Base-by-base conservation (phyloP, 1,284 basidiomycete species). In the Paramarasmius palmivorus region DNA sequence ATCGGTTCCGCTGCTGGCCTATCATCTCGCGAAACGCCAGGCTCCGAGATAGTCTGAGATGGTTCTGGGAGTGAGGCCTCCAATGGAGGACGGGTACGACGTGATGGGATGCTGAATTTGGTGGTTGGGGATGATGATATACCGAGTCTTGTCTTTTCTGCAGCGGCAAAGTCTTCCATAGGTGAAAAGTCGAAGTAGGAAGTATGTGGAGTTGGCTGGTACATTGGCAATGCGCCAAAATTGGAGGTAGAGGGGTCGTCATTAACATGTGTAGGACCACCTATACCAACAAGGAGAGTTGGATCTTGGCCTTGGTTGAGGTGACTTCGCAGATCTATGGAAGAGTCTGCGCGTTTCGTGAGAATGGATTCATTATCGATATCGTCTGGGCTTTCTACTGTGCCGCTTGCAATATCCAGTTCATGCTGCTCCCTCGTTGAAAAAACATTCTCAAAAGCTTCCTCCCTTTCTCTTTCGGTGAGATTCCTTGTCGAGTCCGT, bases 151-250 rank as follows among this genome's bases (percentile, higher is more conserved):
- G 76, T 65, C 62, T 90, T 88, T 70, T 97, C 94, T 22, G 79
- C 78, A 0, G 71, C 70, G 0, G 90, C 91, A 68, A 89, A 97
- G 14, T 83, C 81, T 64, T 97, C 95, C 81, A 97, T 88, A 0
- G 73, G 76, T 0, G 68, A 64, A 66, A 95, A 97, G 67, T 95
- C 86, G 66, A 93, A 96, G 14, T 76, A 72, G 20, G 78, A 73
- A 20, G 68, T 75, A 22, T 72, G 75, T 17, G 68, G 67, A 59
- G 79, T 80, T 2, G 73, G 38, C 36, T 56, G 54, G 32, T 59
- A 59, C 26, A 52, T 52, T 12, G 57, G 57, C 48, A 59, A 56
- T 84, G 84, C 59, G 10, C 77, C 78, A 50, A 72, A 76, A 36
- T 66, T 67, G 72, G 59, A 71, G 1, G 68, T 57, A 17, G 69